Percentiles rank a stretch among this genome's conserved stretches.
Evolutionary conservation across 2,329 filamentous ascomycete genomes (phyloP).

Genomic region (Erysiphe neolycopersici): DNA sequence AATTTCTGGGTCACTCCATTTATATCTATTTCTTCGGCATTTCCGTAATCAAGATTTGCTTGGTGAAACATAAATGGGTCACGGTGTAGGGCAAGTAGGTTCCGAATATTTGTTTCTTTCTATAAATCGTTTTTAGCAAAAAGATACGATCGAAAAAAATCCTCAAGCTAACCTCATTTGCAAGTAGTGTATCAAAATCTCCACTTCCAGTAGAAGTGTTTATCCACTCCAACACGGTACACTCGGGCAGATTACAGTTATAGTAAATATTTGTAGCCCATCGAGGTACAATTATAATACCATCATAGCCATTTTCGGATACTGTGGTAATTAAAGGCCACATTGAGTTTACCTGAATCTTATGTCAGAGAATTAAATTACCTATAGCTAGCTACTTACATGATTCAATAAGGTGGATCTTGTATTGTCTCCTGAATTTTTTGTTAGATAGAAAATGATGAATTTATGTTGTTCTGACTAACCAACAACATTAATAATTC

Average conservation of each 20-base stretch:
- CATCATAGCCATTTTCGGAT: slow-evolving; percentile 25
- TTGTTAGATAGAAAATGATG: neutral
- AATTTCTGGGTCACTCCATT: slow-evolving; percentile 8
- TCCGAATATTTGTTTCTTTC: slow-evolving; percentile 24
- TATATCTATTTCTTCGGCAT: slow-evolving; percentile 13
- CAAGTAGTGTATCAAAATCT: slow-evolving; percentile 23
- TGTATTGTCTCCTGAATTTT: slow-evolving; percentile 23
- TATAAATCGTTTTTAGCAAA: neutral
- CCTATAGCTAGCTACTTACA: neutral
- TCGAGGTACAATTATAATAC: slow-evolving; percentile 28
- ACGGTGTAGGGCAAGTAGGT: slow-evolving; percentile 24
- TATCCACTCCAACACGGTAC: slow-evolving; percentile 32
- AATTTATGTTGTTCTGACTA: neutral
- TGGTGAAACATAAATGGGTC: slow-evolving; percentile 24
- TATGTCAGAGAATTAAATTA: neutral
- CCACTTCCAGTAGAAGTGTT: slow-evolving; percentile 28
- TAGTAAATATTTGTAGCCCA: slow-evolving; percentile 15
- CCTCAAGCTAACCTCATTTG: slow-evolving; percentile 15
- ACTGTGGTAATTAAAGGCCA: slow-evolving; percentile 27
- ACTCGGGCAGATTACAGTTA: slow-evolving; percentile 25
- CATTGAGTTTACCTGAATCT: slow-evolving; percentile 13
- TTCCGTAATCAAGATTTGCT: slow-evolving; percentile 27
- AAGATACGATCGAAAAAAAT: neutral
- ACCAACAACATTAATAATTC: slow-evolving; percentile 30
- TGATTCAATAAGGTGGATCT: slow-evolving; percentile 24